These are phyloP conservation scores for Didymella segeticola DNA, from an alignment of 2,329 filamentous ascomycete species.

Conservation along the genomic window DNA sequence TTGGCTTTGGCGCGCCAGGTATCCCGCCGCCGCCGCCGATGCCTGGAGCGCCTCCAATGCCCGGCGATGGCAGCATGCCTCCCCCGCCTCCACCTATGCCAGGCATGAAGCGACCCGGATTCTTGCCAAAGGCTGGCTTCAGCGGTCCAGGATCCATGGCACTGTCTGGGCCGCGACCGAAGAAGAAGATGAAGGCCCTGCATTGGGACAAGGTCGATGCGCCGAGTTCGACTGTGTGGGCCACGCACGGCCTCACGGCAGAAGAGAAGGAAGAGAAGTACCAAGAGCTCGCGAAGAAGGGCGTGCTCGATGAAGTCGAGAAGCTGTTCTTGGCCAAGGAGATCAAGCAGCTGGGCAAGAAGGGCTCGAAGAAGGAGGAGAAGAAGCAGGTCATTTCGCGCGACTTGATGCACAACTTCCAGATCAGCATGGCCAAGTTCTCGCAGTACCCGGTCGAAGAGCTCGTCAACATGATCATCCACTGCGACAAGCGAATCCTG, in stretches of 20 bases:
- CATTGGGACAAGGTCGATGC: slow-evolving; percentile 99
- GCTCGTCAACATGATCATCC: slow-evolving; percentile 90
- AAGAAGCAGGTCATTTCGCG: slow-evolving; percentile 97
- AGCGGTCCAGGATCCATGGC: slow-evolving; percentile 66
- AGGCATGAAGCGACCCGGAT: slow-evolving; percentile 69
- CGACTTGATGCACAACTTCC: slow-evolving; percentile 66
- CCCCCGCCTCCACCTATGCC: slow-evolving; percentile 64
- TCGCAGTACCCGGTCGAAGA: slow-evolving; percentile 84
- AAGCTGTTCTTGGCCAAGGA: slow-evolving; percentile 98
- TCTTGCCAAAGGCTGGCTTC: slow-evolving; percentile 69
- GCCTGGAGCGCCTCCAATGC: slow-evolving; percentile 57
- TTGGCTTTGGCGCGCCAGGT: slow-evolving; percentile 46
- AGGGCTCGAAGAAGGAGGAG: slow-evolving; percentile 79
- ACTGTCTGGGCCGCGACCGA: slow-evolving; percentile 83
- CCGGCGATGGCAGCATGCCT: slow-evolving; percentile 55
- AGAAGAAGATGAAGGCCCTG: slow-evolving; percentile 99
- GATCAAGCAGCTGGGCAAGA: slow-evolving; percentile 82
- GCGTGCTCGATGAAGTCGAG: slow-evolving; percentile 96
- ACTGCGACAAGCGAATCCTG: slow-evolving; percentile 87
- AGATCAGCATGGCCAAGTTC: slow-evolving; percentile 91
- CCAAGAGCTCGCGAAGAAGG: slow-evolving; percentile 87
- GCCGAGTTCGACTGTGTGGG: slow-evolving; percentile 92
- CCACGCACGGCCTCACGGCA: slow-evolving; percentile 80
- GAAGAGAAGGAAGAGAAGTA: slow-evolving; percentile 96
- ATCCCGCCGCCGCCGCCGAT: slow-evolving; percentile 58